Evolutionary conservation across 495 filamentous ascomycete genomes (phyloP), one percentile per base, ranked within the genome.

Genomic region (Penicillium desertorum): DNA sequence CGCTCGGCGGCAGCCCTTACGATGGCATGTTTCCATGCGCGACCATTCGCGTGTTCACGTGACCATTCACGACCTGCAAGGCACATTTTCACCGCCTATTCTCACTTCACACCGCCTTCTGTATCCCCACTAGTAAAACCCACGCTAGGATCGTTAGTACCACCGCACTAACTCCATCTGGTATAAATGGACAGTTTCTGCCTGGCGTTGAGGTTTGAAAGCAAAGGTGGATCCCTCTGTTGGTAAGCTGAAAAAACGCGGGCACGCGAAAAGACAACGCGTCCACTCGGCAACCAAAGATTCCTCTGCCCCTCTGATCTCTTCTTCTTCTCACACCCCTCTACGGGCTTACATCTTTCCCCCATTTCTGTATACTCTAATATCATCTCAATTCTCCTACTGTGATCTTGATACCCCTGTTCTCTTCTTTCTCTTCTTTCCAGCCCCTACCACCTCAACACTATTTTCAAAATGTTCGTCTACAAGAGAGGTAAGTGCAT

Each of bases 401-500:
- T 44, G 22, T 56, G 36, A 58, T 50, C 45, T 52, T 48, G 51
- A 55, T 62, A 58, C 58, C 58, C 59, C 46, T 54, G 16, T 56
- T 62, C 48, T 23, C 27, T 43, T 41, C 45, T 32, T 54, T 60
- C 54, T 41, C 23, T 51, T 56, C 45, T 50, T 45, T 41, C 54
- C 45, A 54, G 43, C 20, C 58, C 29, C 50, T 50, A 51, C 30
- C 29, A 51, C 49, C 52, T 41, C 45, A 41, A 30, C 45, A 45
- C 41, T 37, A 50, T 43, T 51, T 51, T 29, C 63, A 81, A 65
- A 36, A 88, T 88, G 85, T 88, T 84, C 75, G 85, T 88, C 65
- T 87, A 81, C 73, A 88, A 88, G 76, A 79, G 85, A 76, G 84
- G 85, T 88, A 80, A 66, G 85, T 54, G 42, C 55, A 43, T 41